Percentiles rank a stretch among this genome's conserved stretches.
Conservation (phyloP, 169 alveolate species). For the Plasmodium gonderi region DNA sequence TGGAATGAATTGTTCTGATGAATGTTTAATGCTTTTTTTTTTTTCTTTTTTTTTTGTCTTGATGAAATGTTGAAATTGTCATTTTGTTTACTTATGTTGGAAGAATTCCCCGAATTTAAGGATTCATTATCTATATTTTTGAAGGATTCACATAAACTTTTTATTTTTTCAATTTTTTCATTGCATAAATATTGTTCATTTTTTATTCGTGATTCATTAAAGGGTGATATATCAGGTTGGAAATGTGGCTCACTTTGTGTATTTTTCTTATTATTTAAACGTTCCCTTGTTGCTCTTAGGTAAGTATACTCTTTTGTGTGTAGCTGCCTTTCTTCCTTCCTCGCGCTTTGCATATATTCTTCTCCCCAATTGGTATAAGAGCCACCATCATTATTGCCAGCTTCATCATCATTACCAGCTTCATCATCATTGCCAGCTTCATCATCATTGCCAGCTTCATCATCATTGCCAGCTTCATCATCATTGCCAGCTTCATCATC, state of each 20-base stretch:
- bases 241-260: neutral
- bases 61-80: neutral
- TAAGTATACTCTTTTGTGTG: neutral
- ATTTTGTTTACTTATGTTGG: neutral
- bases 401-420: too few species aligned
- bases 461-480: too few species aligned
- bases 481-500: too few species aligned
- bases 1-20: neutral
- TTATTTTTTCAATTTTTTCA: slow-evolving; percentile 32
- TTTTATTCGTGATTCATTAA: neutral
- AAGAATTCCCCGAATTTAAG: neutral
- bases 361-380: neutral
- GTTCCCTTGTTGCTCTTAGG: neutral
- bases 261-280: neutral
- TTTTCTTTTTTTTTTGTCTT: neutral
- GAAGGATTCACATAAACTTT: slow-evolving; percentile 34
- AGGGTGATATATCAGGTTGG: neutral
- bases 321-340: neutral
- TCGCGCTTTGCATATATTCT: neutral
- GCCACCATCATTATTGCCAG: neutral
- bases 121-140: slow-evolving; percentile 43
- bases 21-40: neutral
- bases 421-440: too few species aligned
- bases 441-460: too few species aligned
- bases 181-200: neutral